A percentile compares a stretch with the other conserved stretches of the same genome.
Evolutionary conservation across 306 rosid genomes (phyloP).

Genomic region (Quercus glauca): DNA sequence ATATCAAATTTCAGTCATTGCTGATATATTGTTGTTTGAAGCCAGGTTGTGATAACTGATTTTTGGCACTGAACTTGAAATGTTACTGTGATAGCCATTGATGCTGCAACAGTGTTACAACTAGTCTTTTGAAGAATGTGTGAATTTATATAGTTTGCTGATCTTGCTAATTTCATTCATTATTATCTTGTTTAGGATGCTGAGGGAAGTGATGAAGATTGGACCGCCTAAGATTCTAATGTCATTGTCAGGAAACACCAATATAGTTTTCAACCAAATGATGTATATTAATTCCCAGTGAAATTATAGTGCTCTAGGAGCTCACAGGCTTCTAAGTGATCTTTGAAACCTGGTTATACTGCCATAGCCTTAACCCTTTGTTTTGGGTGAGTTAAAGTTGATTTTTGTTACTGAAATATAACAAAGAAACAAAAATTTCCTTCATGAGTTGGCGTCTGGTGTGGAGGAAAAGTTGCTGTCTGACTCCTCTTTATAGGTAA

Average conservation of each 20-base stretch:
- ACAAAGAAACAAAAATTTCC: too few relatives aligned
- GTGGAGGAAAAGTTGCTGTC: too few relatives aligned
- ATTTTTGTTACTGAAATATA: too few relatives aligned
- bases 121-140: background rate
- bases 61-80: background rate
- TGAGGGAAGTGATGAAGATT: conserved; percentile 65
- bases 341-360: background rate
- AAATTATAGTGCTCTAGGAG: too few relatives aligned
- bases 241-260: background rate
- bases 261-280: background rate
- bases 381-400: too few relatives aligned
- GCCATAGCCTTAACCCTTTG: too few relatives aligned
- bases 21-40: background rate
- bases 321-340: background rate
- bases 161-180: background rate
- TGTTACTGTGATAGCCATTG: background rate
- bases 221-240: conserved; percentile 46
- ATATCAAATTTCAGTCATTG: background rate
- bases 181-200: conserved; percentile 35
- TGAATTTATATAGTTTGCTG: background rate
- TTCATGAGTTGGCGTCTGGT: too few relatives aligned
- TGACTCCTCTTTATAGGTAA: too few relatives aligned
- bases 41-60: background rate
- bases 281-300: background rate
- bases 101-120: background rate